Base-by-base conservation (phyloP, 345 rosid species). In the Pistacia integerrima region DNA sequence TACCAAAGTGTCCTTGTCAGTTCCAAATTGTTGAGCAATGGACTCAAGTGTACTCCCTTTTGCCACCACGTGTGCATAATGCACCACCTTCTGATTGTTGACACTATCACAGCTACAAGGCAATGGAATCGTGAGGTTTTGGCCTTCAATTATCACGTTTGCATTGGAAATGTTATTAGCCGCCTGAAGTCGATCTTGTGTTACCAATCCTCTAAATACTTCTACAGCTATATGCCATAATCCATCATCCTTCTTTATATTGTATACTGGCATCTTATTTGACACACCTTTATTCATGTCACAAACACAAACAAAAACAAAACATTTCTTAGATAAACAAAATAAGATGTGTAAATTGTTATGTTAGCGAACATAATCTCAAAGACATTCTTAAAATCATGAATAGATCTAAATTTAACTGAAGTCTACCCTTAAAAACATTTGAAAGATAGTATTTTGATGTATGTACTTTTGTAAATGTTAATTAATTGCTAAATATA, bases 81-180 rank as follows among this genome's bases (percentile, higher is more conserved):
- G 88, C 20, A 87, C 80, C 30, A 78, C 72, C 61, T 57, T 48
- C 35, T 77, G 55, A 3, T 81, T 80, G 1, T 67, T 79, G 58
- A 80, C 85, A 6, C 25, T 65, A 5, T 83, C 88, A 56, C 88
- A 85, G 79, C 90, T 87, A 72, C 87, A 87, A 2, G 88, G 83
- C 28, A 85, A 72, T 1, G 87, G 85, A 69, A 85, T 82, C 76
- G 77, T 67, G 35, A 85, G 76, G n/a, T 67, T 4, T 59, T 85
- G 79, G 25, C 85, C 88, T 7, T 36, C 10, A 0, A 48, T 1
- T 30, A 87, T 85, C 62, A 16, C 0, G 76, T 79, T 0, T 12
- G 75, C 0, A 55, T 83, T 10, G 10, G 49, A 0, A 49, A 85
- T 82, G 4, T 25, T 14, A 63, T 83, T 87, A 2, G 66, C 84